Percentiles rank a stretch among this genome's conserved stretches.
Conservation (phyloP, 2,329 filamentous ascomycete species). For the Penicillium sp. region DNA sequence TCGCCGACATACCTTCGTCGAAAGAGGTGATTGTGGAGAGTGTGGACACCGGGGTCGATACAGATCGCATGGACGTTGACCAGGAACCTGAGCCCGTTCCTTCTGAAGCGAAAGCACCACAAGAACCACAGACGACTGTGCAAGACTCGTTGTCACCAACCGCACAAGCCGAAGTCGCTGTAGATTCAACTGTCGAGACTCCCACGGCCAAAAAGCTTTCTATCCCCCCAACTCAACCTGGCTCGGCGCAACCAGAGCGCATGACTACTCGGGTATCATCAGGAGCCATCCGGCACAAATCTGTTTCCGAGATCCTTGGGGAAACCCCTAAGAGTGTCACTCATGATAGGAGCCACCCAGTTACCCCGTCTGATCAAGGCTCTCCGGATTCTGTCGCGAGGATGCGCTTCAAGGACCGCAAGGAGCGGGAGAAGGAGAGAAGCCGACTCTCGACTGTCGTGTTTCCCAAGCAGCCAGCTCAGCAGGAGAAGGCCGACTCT, state of each 20-base stretch:
- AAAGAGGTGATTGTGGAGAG: constrained; percentile 28
- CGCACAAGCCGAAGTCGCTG: constrained; percentile 11
- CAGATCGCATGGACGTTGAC: constrained; percentile 19
- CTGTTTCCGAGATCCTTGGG: constrained; percentile 68
- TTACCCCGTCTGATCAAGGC: constrained; percentile 17
- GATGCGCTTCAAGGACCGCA: constrained; percentile 48
- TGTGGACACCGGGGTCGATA: constrained; percentile 10
- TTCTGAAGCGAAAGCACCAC: constrained; percentile 12
- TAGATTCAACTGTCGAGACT: constrained; percentile 12
- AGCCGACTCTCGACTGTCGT: constrained; percentile 71
- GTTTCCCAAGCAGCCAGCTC: constrained; percentile 65
- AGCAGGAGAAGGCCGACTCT: constrained; percentile 47
- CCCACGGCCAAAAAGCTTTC: constrained; percentile 17
- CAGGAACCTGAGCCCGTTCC: constrained; percentile 10
- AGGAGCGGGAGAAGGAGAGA: constrained; percentile 56
- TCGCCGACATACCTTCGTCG: constrained; percentile 11
- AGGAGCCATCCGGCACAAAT: constrained; percentile 68
- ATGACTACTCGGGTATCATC: constrained; percentile 70
- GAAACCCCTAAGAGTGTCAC: constrained; percentile 47
- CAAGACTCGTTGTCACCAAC: constrained; percentile 15
- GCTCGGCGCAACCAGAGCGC: constrained; percentile 46
- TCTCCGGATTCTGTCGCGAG: constrained; percentile 34
- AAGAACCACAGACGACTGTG: constrained; percentile 7
- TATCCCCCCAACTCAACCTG: constrained; percentile 22
- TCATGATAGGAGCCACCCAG: constrained; percentile 35